A percentile compares a stretch with the other conserved stretches of the same genome.
Conservation (phyloP, 2,329 filamentous ascomycete genomes). For the Apiospora marii region DNA sequence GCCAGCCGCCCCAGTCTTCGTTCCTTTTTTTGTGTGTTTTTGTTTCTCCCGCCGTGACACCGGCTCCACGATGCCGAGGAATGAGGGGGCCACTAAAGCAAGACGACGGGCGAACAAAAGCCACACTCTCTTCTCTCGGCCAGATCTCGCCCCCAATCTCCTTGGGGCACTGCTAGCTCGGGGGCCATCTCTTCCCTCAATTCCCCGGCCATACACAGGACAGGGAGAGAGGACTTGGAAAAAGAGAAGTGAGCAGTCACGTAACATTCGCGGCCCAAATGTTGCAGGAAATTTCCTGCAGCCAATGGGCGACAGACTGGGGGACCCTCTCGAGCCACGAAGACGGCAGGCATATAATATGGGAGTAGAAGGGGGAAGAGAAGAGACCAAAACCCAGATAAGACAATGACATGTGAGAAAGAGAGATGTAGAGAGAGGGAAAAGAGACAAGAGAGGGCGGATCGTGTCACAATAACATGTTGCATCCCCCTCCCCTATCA, state of each 20-base stretch:
- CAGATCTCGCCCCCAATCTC: constrained; percentile 4
- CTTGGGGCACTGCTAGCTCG: not conserved
- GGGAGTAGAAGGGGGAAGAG: not conserved
- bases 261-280: not conserved
- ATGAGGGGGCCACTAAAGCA: not conserved
- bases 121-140: not conserved
- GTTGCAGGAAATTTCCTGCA: not conserved
- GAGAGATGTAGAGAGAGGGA: no score
- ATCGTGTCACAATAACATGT: constrained; percentile 1
- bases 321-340: not conserved
- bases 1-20: not conserved
- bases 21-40: not conserved
- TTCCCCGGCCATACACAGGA: not conserved
- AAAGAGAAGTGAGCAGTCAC: constrained; percentile 10
- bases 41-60: not conserved
- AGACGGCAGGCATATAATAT: not conserved
- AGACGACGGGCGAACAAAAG: not conserved
- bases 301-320: not conserved
- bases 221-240: not conserved
- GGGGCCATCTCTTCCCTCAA: not conserved
- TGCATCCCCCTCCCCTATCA: not conserved
- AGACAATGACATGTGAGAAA: not conserved
- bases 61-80: not conserved
- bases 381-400: not conserved
- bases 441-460: not conserved